Base-by-base conservation (phyloP, 1,284 basidiomycete genomes). In the Amylostereum chailletii region DNA sequence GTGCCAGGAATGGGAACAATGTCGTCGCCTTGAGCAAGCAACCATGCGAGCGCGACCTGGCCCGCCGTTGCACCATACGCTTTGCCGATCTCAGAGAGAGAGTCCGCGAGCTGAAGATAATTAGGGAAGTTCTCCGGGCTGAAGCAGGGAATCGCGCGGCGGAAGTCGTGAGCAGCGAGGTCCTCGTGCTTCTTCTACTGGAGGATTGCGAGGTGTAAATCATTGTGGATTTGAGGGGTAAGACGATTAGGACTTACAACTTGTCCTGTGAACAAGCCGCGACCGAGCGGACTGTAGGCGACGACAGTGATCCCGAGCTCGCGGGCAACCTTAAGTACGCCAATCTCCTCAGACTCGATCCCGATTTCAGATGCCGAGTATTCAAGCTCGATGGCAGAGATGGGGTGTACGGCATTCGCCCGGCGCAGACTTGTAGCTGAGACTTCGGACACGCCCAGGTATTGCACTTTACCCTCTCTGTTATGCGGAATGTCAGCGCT, bases 331-430 rank as follows among this genome's bases (percentile, higher is more conserved):
- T 73, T 68, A 8, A 80, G 60, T 0, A 81, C 54, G 1, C 64
- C 73, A 8, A 76, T 62, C 56, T 75, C 68, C 36, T 66, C 64
- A 46, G 71, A 65, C 57, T 79, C 76, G 53, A 79, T 75, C 52
- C 77, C 70, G 34, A 73, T 67, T 10, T 71, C 71, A 66, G 81
- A 84, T 0, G 83, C 79, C 2, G 77, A 81, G 55, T 76, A 79
- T 61, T 86, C 83, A 33, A 83, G 65, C 62, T 86, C 79, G 29
- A 85, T 64, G 3, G 78, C 80, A 2, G 77, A 62, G 53, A 86
- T 78, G 1, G 77, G 78, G 54, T 79, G 76, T 4, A 81, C 70
- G 11, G 75, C 74, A 53, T 79, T 72, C 3, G 85, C 85, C 40
- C 82, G 77, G 4, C 81, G 73, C 8, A 88, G 71, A 0, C 79